phyloP scores from a whole-genome alignment of 1,139 yeast genomes.

The Geotrichum reessii region DNA sequence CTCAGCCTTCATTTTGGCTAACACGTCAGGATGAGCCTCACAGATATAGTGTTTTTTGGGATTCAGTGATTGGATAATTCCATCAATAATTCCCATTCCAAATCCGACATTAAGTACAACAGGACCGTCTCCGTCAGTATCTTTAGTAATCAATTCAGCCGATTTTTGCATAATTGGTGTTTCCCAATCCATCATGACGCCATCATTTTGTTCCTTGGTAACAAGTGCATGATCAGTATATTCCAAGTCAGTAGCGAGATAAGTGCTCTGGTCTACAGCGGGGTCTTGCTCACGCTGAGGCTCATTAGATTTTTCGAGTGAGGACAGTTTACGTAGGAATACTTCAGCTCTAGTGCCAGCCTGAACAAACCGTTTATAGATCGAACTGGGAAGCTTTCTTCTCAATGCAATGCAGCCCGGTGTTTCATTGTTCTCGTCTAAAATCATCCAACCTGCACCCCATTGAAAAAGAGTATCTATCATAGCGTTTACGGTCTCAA shows the following conservation, averaged over 20 bases:
- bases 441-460: slow-evolving; percentile 82
- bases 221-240: slow-evolving; percentile 67
- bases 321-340: slow-evolving; percentile 64
- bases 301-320: slow-evolving; percentile 41
- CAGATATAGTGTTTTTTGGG: slow-evolving; percentile 79
- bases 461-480: slow-evolving; percentile 64
- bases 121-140: slow-evolving; percentile 35
- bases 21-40: slow-evolving; percentile 93
- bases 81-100: slow-evolving; percentile 94
- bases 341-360: slow-evolving; percentile 93
- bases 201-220: slow-evolving; percentile 71
- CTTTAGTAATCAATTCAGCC: slow-evolving; percentile 45
- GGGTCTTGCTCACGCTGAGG: slow-evolving; percentile 25
- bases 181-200: slow-evolving; percentile 99
- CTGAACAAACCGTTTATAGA: slow-evolving; percentile 55
- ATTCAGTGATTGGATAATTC: slow-evolving; percentile 54
- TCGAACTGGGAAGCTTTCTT: slow-evolving; percentile 26
- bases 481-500: slow-evolving; percentile 47
- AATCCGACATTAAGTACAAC: slow-evolving; percentile 79
- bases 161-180: slow-evolving; percentile 73
- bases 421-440: slow-evolving; percentile 42
- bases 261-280: slow-evolving; percentile 50
- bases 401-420: slow-evolving; percentile 38
- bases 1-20: slow-evolving; percentile 56
- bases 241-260: slow-evolving; percentile 59